A percentile compares a stretch with the other conserved stretches of the same genome.
phyloP scores from a whole-genome alignment of 2,329 filamentous ascomycete species.

The Verticillium longisporum region DNA sequence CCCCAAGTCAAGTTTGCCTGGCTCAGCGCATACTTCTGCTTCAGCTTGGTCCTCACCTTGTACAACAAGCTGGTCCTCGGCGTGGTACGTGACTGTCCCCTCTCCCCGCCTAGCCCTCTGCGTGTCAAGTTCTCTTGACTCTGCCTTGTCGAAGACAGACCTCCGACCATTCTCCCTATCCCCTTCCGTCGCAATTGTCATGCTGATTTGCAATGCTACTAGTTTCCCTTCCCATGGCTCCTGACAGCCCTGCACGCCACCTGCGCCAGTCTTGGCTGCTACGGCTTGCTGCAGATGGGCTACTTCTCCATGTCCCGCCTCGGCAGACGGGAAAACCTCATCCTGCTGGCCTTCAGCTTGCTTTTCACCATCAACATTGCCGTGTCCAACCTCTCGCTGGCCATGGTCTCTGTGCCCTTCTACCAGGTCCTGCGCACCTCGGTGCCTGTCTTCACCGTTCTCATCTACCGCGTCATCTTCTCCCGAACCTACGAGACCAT shows the following conservation, averaged over 20 bases:
- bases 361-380: slow-evolving; percentile 59
- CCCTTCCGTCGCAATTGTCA: background rate
- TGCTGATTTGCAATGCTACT: slow-evolving; percentile 5
- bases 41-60: slow-evolving; percentile 41
- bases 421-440: slow-evolving; percentile 59
- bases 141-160: background rate
- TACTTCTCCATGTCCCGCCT: slow-evolving; percentile 47
- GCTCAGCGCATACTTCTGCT: slow-evolving; percentile 45
- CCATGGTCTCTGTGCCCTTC: slow-evolving; percentile 58
- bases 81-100: slow-evolving; percentile 28
- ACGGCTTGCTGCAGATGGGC: slow-evolving; percentile 41
- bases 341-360: slow-evolving; percentile 51
- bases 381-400: slow-evolving; percentile 57
- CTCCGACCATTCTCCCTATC: too few relatives aligned
- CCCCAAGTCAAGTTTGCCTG: slow-evolving; percentile 40
- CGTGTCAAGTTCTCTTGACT: background rate
- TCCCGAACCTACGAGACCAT: slow-evolving; percentile 44
- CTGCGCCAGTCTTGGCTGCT: slow-evolving; percentile 51
- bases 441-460: slow-evolving; percentile 53
- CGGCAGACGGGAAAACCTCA: slow-evolving; percentile 43
- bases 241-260: slow-evolving; percentile 51
- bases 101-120: background rate
- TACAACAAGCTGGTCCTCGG: slow-evolving; percentile 54
- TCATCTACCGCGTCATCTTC: slow-evolving; percentile 53
- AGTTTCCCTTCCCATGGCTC: slow-evolving; percentile 56